These are phyloP conservation scores for Citrus reticulata DNA, from an alignment of 345 rosid species.

Conservation along the genomic window DNA sequence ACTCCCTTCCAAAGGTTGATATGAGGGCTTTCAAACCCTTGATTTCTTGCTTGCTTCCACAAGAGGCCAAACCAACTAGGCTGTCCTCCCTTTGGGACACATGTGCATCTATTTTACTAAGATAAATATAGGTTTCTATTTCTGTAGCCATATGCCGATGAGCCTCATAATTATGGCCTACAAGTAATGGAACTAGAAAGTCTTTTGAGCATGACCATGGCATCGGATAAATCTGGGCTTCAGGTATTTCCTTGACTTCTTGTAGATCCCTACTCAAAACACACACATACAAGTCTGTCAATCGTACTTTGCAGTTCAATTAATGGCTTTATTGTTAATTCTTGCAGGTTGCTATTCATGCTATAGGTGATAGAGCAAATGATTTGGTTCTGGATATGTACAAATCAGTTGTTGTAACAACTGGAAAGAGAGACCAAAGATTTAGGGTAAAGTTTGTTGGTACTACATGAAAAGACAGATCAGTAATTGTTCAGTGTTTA, in stretches of 20 bases:
- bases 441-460: conserved; percentile 58
- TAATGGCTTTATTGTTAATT: conserved; percentile 4
- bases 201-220: conserved; percentile 65
- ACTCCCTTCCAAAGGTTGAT: too few species aligned
- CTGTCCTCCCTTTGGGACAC: background rate
- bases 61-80: background rate
- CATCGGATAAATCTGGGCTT: conserved; percentile 72
- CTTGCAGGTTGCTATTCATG: conserved; percentile 85
- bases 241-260: conserved; percentile 46
- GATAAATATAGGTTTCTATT: background rate
- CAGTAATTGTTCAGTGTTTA: background rate
- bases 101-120: background rate
- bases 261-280: background rate
- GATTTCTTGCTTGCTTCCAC: too few species aligned
- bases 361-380: conserved; percentile 91
- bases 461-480: conserved; percentile 6
- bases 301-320: background rate
- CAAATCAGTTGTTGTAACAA: conserved; percentile 46
- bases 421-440: conserved; percentile 78
- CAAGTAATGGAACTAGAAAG: conserved; percentile 48
- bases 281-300: background rate
- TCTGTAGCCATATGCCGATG: conserved; percentile 63
- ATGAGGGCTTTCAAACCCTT: too few species aligned
- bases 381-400: conserved; percentile 69
- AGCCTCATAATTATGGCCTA: conserved; percentile 72